A percentile compares a stretch with the other conserved stretches of the same genome.
Evolutionary conservation across 2,329 filamentous ascomycete genomes (phyloP).

Genomic region (Sarocladiaceae sp.): DNA sequence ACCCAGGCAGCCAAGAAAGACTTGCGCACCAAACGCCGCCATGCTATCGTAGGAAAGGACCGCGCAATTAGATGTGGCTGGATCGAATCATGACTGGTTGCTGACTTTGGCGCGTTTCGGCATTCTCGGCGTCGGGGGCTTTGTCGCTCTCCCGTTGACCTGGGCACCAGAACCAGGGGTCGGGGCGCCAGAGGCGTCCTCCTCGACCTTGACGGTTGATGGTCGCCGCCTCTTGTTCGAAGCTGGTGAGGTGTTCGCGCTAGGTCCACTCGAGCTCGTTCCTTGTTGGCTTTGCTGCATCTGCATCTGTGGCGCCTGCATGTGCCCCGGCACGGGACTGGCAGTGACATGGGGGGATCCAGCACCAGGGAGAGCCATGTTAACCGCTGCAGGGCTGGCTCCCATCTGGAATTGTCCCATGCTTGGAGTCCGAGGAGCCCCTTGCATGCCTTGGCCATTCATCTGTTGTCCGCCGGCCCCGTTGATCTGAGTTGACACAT

Average conservation of each 20-base stretch:
- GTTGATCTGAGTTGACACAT: slow-evolving; percentile 43
- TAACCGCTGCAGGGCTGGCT: slow-evolving; percentile 52
- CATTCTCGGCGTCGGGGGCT: slow-evolving; percentile 52
- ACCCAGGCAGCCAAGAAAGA: neutral
- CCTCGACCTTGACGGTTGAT: slow-evolving; percentile 51
- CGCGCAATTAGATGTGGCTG: neutral
- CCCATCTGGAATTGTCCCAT: slow-evolving; percentile 54
- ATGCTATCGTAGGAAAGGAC: slow-evolving; percentile 1
- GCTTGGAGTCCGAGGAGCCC: slow-evolving; percentile 45
- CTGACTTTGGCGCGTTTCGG: slow-evolving; percentile 11
- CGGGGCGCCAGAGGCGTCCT: slow-evolving; percentile 43
- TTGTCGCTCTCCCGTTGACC: slow-evolving; percentile 49
- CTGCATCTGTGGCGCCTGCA: slow-evolving; percentile 61
- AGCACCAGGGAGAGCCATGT: slow-evolving; percentile 51
- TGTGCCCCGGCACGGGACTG: slow-evolving; percentile 55
- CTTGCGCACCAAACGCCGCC: slow-evolving; percentile 7
- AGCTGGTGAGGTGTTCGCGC: slow-evolving; percentile 59
- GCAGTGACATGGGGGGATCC: slow-evolving; percentile 51
- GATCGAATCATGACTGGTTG: slow-evolving; percentile 4
- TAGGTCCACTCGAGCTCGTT: slow-evolving; percentile 58
- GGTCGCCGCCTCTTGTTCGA: slow-evolving; percentile 54
- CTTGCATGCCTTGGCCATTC: slow-evolving; percentile 45
- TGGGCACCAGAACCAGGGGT: slow-evolving; percentile 40
- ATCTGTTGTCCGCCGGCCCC: slow-evolving; percentile 25
- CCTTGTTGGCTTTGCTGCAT: slow-evolving; percentile 63